Percentiles rank a stretch among this genome's conserved stretches.
Conservation (phyloP, 2,329 filamentous ascomycete genomes). For the Fusarium anthophilum region DNA sequence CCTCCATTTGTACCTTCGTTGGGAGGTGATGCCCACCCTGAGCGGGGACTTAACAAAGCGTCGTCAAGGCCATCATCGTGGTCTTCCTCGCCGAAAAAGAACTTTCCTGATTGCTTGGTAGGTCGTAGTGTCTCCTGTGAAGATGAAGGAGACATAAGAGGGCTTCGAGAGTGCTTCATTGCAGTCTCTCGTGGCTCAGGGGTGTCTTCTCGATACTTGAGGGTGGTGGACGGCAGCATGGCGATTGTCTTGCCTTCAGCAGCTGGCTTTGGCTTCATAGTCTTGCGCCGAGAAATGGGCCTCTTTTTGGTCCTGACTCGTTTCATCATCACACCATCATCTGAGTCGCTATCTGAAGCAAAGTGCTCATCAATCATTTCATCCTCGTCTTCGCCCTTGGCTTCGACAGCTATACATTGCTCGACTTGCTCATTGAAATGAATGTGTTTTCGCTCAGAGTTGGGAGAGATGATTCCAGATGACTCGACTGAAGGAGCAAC, state of each 20-base stretch:
- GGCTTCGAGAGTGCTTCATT: conserved; percentile 68
- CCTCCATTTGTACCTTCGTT: conserved; percentile 40
- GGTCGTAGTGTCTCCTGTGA: conserved; percentile 86
- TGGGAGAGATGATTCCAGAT: conserved; percentile 73
- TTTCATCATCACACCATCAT: conserved; percentile 88
- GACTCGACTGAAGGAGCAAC: conserved; percentile 73
- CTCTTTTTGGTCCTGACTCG: conserved; percentile 66
- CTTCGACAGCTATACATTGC: conserved; percentile 93
- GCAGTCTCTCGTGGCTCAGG: conserved; percentile 71
- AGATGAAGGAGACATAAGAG: conserved; percentile 74
- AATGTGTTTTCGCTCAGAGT: conserved; percentile 82
- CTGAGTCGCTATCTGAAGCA: conserved; percentile 72
- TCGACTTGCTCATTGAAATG: conserved; percentile 97
- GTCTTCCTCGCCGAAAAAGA: conserved; percentile 69
- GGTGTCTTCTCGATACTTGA: conserved; percentile 84
- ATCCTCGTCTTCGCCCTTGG: conserved; percentile 80
- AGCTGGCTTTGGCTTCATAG: conserved; percentile 51
- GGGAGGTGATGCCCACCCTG: conserved; percentile 48
- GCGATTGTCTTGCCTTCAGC: conserved; percentile 86
- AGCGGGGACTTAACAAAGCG: conserved; percentile 40
- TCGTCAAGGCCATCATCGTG: conserved; percentile 63
- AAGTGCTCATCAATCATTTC: conserved; percentile 66
- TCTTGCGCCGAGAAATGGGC: conserved; percentile 53
- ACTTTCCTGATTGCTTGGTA: conserved; percentile 70
- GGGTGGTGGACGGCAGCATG: conserved; percentile 84